phyloP scores from a whole-genome alignment of 139 green algal genomes.

The Haematococcus sp. region DNA sequence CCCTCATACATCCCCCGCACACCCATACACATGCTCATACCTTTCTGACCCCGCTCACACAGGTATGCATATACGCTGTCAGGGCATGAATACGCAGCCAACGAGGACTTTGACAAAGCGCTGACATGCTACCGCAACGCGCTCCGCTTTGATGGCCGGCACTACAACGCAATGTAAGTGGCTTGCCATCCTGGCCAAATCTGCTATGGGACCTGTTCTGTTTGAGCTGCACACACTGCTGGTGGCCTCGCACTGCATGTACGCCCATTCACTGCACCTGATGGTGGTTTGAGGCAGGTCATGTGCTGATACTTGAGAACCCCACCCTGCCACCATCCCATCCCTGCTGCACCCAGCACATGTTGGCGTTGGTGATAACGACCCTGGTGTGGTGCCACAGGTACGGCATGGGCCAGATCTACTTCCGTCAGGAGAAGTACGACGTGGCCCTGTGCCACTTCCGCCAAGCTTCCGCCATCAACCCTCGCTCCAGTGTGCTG shows the following conservation, averaged over 20 bases:
- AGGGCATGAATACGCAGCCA: conserved; percentile 91
- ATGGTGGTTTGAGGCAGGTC: no score
- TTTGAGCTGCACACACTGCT: no score
- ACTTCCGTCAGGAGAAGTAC: conserved; percentile 92
- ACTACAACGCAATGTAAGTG: conserved; percentile 94
- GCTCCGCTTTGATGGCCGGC: conserved; percentile 77
- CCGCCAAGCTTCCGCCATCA: conserved; percentile 60
- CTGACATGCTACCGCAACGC: conserved; percentile 82
- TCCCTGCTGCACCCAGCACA: no score
- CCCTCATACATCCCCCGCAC: no score
- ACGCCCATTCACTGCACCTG: no score
- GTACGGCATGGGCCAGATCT: conserved; percentile 93
- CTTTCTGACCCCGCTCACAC: background rate
- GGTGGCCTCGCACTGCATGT: no score
- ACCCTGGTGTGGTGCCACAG: conserved; percentile 28
- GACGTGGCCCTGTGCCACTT: conserved; percentile 90
- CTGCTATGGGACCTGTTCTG: no score
- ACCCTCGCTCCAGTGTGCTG: conserved; percentile 83
- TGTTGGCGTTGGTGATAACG: no score
- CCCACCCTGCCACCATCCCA: no score
- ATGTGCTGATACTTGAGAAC: no score
- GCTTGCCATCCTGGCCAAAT: background rate
- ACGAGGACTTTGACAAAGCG: conserved; percentile 89
- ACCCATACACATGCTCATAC: no score
- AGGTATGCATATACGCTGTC: conserved; percentile 89